phyloP scores from a whole-genome alignment of 129 eudicot species.

The Arctium lappa region DNA sequence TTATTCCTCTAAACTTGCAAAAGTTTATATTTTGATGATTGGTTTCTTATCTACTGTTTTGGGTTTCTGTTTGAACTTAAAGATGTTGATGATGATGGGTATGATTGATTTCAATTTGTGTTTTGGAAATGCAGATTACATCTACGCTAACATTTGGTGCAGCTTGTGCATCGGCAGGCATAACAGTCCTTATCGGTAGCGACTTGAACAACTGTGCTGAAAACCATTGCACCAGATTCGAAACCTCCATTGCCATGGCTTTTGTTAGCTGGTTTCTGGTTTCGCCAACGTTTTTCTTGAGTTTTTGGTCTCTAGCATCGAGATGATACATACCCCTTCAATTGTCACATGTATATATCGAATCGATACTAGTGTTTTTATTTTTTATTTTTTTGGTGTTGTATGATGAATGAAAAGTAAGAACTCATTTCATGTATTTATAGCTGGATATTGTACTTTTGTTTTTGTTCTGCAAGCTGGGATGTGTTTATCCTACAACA shows the following conservation, averaged over 20 bases:
- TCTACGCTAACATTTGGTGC: conserved; percentile 79
- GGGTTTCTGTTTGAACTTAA: neutral
- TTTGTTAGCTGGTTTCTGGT: conserved; percentile 50
- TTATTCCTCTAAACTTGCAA: neutral
- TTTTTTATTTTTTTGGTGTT: neutral
- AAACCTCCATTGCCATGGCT: conserved; percentile 49
- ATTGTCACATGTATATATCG: conserved; percentile 17
- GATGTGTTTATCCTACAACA: too few species aligned
- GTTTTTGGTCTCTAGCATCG: conserved; percentile 48
- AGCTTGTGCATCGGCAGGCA: conserved; percentile 86
- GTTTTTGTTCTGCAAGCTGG: neutral
- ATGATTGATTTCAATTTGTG: neutral
- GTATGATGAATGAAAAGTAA: neutral
- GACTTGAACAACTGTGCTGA: conserved; percentile 42
- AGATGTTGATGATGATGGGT: neutral
- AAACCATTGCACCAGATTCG: conserved; percentile 46
- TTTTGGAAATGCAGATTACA: conserved; percentile 44
- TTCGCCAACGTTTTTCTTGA: conserved; percentile 53
- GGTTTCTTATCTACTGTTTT: neutral
- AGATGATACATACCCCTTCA: conserved; percentile 17
- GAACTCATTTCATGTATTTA: neutral
- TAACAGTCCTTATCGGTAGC: conserved; percentile 54
- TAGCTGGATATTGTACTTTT: neutral
- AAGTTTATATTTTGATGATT: neutral
- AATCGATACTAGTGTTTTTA: neutral